These are phyloP conservation scores for Rhodotorula sp. DNA, from an alignment of 1,284 basidiomycete species.

Conservation along the genomic window DNA sequence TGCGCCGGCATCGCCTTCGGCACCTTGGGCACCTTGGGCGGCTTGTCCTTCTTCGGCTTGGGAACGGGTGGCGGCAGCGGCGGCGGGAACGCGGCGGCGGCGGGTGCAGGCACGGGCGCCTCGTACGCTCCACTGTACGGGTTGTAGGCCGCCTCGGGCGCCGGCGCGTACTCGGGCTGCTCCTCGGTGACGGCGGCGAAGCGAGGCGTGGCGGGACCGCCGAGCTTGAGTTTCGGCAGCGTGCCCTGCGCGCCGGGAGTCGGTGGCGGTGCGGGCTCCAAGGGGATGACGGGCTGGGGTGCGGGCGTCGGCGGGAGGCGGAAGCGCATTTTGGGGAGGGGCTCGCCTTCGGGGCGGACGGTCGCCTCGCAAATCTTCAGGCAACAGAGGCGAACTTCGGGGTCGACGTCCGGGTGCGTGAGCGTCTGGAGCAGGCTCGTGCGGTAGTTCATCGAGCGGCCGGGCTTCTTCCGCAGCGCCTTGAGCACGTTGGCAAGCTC, in stretches of 20 bases:
- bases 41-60: constrained; percentile 48
- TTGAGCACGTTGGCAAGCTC: constrained; percentile 73
- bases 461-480: constrained; percentile 77
- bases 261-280: background rate
- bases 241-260: background rate
- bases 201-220: constrained; percentile 21
- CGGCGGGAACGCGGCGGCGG: background rate
- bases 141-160: background rate
- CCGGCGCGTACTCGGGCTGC: background rate
- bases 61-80: constrained; percentile 1
- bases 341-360: constrained; percentile 77
- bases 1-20: constrained; percentile 67
- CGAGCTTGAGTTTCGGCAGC: constrained; percentile 37
- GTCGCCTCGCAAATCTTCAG: constrained; percentile 90
- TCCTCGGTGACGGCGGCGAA: constrained; percentile 21
- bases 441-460: constrained; percentile 75
- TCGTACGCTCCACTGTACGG: constrained; percentile 7
- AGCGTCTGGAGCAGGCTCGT: constrained; percentile 77
- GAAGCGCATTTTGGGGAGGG: constrained; percentile 81
- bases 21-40: constrained; percentile 50
- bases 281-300: background rate
- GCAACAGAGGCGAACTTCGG: constrained; percentile 85
- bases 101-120: background rate
- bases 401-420: constrained; percentile 74
- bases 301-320: constrained; percentile 41